Evolutionary conservation across 2,329 filamentous ascomycete genomes (phyloP).

Genomic region (Claviceps quebecensis): DNA sequence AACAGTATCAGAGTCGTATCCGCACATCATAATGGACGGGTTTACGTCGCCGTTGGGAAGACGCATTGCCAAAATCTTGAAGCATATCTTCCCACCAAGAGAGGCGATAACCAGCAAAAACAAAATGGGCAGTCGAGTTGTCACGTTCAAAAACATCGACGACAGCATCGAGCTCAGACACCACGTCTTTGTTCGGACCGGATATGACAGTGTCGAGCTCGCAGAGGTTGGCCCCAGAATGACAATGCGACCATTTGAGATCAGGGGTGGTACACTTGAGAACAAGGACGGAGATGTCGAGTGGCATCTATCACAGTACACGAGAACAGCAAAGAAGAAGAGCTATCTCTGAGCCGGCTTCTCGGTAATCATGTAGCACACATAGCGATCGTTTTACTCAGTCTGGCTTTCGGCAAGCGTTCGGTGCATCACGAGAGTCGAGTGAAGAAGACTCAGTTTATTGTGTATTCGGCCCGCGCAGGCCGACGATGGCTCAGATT

Average conservation of each 20-base stretch:
- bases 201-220: constrained; percentile 77
- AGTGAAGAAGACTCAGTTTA: no score
- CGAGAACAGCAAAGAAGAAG: constrained; percentile 86
- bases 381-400: background rate
- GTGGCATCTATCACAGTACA: constrained; percentile 94
- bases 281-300: constrained; percentile 93
- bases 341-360: constrained; percentile 18
- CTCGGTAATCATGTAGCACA: background rate
- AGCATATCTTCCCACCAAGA: constrained; percentile 85
- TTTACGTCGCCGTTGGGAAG: constrained; percentile 71
- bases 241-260: constrained; percentile 95
- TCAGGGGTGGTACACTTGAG: constrained; percentile 78
- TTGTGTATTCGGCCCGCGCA: background rate
- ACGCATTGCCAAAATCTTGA: constrained; percentile 76
- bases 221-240: constrained; percentile 86
- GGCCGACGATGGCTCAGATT: background rate
- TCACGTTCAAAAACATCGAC: constrained; percentile 90
- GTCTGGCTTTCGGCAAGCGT: no score
- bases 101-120: constrained; percentile 56
- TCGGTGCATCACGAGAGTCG: no score
- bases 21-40: constrained; percentile 89
- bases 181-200: constrained; percentile 80
- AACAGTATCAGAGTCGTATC: constrained; percentile 83
- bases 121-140: constrained; percentile 75
- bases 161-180: constrained; percentile 80